Conservation (phyloP, 2,329 filamentous ascomycete species). For the Fusarium sterilihyphosum region DNA sequence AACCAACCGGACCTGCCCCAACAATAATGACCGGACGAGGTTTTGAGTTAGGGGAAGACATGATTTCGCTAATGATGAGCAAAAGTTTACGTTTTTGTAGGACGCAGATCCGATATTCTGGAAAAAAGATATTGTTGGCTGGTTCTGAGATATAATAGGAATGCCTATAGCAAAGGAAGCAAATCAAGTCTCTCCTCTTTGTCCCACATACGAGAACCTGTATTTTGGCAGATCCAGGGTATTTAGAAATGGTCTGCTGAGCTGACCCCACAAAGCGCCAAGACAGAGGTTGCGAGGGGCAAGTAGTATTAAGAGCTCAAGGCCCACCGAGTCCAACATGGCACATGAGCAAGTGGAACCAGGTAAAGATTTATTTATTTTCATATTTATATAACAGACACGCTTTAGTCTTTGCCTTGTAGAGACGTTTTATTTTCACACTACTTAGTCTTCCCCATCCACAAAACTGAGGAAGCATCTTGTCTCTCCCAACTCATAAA, state of each 20-base stretch:
- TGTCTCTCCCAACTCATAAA: accelerated
- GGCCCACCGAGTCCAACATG: not conserved
- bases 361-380: not conserved
- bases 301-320: not conserved
- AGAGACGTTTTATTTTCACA: too few relatives aligned
- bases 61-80: too few relatives aligned
- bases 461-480: accelerated
- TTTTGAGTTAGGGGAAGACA: not conserved
- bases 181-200: not conserved
- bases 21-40: not conserved
- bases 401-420: too few relatives aligned
- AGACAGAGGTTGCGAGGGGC: not conserved
- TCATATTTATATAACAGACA: too few relatives aligned
- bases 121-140: too few relatives aligned
- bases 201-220: not conserved
- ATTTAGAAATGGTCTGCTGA: not conserved
- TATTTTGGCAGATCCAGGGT: not conserved
- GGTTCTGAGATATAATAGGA: too few relatives aligned
- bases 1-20: not conserved
- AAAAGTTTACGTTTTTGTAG: not conserved
- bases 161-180: not conserved
- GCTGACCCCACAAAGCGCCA: not conserved
- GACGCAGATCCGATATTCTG: not conserved
- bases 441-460: too few relatives aligned
- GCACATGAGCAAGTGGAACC: not conserved